A percentile compares a stretch with the other conserved stretches of the same genome.
These are phyloP conservation scores for Ophiostoma ulmi DNA, from an alignment of 2,329 filamentous ascomycete genomes.

Conservation along the genomic window DNA sequence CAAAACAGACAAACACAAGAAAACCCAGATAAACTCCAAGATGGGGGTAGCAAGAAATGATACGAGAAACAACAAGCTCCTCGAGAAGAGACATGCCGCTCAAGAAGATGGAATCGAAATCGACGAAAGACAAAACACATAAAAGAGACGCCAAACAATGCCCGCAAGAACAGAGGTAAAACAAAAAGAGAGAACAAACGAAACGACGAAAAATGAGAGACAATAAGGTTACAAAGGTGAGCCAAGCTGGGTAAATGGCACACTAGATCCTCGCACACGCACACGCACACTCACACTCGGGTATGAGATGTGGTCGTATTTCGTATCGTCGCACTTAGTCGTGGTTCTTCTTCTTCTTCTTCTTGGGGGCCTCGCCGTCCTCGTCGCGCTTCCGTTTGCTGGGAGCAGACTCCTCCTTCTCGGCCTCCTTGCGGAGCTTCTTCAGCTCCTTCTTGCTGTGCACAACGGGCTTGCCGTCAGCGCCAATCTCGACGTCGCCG, in stretches of 20 bases:
- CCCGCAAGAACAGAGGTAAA: conserved; percentile 1
- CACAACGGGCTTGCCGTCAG: conserved; percentile 60
- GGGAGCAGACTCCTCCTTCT: conserved; percentile 38
- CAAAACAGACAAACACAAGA: background rate
- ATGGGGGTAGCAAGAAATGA: conserved; percentile 13
- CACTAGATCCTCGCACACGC: background rate
- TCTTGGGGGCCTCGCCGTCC: conserved; percentile 56
- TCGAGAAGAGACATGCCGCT: conserved; percentile 2
- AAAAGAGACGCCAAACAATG: background rate
- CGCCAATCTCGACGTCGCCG: conserved; percentile 64
- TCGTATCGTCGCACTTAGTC: conserved; percentile 16
- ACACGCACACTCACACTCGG: background rate
- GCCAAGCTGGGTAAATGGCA: background rate
- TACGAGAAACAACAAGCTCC: conserved; percentile 4
- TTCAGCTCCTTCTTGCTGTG: conserved; percentile 48
- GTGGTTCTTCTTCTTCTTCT: conserved; percentile 43
- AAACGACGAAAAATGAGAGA: background rate
- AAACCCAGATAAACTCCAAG: conserved; percentile 15
- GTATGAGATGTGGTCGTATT: background rate
- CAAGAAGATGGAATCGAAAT: conserved; percentile 10
- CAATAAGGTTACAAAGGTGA: conserved; percentile 6
- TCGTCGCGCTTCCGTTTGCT: conserved; percentile 65
- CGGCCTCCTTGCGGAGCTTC: conserved; percentile 32
- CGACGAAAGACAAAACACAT: background rate
- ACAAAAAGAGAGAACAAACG: background rate